Percentiles rank a stretch among this genome's conserved stretches.
phyloP scores from a whole-genome alignment of 129 eudicot genomes.

The Helianthus tuberosus region DNA sequence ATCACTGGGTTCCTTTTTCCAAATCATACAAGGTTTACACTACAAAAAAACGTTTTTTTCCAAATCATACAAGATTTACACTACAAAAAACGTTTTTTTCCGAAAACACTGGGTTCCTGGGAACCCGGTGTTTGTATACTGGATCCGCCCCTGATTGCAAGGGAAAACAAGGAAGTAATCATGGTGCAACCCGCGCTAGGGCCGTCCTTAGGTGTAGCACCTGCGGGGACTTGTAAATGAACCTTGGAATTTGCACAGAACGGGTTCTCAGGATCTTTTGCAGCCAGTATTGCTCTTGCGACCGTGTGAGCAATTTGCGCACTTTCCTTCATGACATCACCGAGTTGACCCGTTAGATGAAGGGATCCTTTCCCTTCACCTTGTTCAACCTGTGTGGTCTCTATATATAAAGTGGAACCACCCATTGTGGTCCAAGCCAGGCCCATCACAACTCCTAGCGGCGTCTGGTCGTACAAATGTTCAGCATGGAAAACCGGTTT shows the following conservation, averaged over 20 bases:
- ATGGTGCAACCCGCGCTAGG: conserved; percentile 21
- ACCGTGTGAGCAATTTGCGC: conserved; percentile 97
- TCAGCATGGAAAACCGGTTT: conserved; percentile 99
- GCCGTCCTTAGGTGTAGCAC: conserved; percentile 71
- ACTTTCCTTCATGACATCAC: conserved; percentile 99
- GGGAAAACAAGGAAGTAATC: conserved; percentile 16
- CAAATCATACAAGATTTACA: too few relatives aligned
- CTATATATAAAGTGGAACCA: conserved; percentile 94
- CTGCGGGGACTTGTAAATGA: conserved; percentile 97
- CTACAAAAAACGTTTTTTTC: too few relatives aligned
- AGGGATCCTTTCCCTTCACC: conserved; percentile 90
- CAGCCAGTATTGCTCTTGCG: conserved; percentile 66
- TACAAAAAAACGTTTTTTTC: too few relatives aligned
- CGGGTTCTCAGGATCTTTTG: conserved; percentile 52
- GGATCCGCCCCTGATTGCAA: too few relatives aligned
- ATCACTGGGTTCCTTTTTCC: too few relatives aligned
- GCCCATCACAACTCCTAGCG: conserved; percentile 96
- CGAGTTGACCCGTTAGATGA: conserved; percentile 86
- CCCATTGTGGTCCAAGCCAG: conserved; percentile 99
- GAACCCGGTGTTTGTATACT: too few relatives aligned
- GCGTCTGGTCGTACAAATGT: conserved; percentile 91
- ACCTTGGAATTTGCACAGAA: conserved; percentile 83
- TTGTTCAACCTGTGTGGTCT: conserved; percentile 75
- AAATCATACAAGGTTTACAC: too few relatives aligned
- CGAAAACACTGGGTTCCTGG: too few relatives aligned